Base-by-base conservation (phyloP, 768 basidiomycete genomes). In the Rhizopogon rudus region DNA sequence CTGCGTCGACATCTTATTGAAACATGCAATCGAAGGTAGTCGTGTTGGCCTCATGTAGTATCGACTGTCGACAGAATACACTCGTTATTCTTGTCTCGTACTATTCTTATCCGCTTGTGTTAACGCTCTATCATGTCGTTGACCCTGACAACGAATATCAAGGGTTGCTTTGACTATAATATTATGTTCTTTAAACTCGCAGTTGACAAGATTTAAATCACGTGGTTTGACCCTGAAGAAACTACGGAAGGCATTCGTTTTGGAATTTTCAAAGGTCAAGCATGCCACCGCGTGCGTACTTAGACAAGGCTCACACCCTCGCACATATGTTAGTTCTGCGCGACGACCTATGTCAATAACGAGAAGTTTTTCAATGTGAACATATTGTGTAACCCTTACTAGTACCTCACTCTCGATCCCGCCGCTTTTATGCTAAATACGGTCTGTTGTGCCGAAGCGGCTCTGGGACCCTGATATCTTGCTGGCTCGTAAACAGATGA, bases 351-450 rank as follows among this genome's bases (percentile, higher is more conserved):
- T 57, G 65, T 66, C 0, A 88, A 86, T 63, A 83, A 83, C 0
- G 80, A 84, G 61, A 33, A 55, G 13, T 75, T 77, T 59, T 81
- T 25, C 25, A 5, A 25, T 25, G 3, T 25, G 25, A 5, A 25
- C 58, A 76, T 83, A 60, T 73, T 66, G 10, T 75, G 83, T 71
- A 82, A 84, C 60, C 81, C 87, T 51, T 75, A 73, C 25, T 25
- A 25, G 25, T 5, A 25, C 25, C 25, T 25, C 25, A 25, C 80
- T 4, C 79, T 86, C 52, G 86, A 87, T 14, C 87, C 87, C 17
- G 82, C 87, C 17, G 82, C 86, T 3, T 80, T 86, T 68, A 71
- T 78, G 50, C 70, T 89, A 33, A 37, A 57, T 13, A 70, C 86
- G 56, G 88, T 25, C 25, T 25, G 88, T 86, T 20, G 35, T 29